Conservation (phyloP, 306 rosid genomes). For the Lathyrus sativus region DNA sequence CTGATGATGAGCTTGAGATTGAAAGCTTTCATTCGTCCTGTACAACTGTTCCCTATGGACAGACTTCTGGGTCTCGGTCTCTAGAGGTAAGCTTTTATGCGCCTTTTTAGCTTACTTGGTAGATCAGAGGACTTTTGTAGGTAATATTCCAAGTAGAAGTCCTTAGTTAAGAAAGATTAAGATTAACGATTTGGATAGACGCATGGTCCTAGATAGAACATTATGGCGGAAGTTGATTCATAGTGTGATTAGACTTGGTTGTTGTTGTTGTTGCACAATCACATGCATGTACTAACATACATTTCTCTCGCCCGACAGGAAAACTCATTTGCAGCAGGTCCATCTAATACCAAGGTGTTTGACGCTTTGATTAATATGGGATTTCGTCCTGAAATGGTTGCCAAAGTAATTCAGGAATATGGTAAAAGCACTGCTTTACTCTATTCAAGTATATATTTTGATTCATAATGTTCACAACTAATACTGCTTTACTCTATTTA, state of each 20-base stretch:
- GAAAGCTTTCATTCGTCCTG: conserved; percentile 55
- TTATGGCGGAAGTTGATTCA: too few species aligned
- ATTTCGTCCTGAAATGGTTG: conserved; percentile 67
- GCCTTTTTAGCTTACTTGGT: not conserved
- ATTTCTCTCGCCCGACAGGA: conserved; percentile 51
- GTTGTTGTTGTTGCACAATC: not conserved
- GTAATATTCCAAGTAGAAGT: too few species aligned
- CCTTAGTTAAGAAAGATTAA: too few species aligned
- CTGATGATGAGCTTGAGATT: conserved; percentile 87
- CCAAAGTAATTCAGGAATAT: conserved; percentile 72
- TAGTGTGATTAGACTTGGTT: too few species aligned
- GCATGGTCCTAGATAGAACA: too few species aligned
- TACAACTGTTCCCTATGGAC: conserved; percentile 55
- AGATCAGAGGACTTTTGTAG: too few species aligned
- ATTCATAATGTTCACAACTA: conserved; percentile 27
- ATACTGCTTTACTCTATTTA: conserved; percentile 39
- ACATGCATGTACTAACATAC: conserved; percentile 28
- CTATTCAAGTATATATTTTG: conserved; percentile 28
- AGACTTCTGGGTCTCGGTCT: conserved; percentile 43
- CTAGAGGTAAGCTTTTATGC: conserved; percentile 51
- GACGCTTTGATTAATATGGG: conserved; percentile 79
- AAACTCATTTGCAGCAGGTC: conserved; percentile 65
- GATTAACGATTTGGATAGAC: too few species aligned
- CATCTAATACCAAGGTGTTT: conserved; percentile 66
- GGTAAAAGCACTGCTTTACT: conserved; percentile 55